A percentile compares a stretch with the other conserved stretches of the same genome.
These are phyloP conservation scores for Pisolithus orientalis DNA, from an alignment of 768 basidiomycete species.

Conservation along the genomic window DNA sequence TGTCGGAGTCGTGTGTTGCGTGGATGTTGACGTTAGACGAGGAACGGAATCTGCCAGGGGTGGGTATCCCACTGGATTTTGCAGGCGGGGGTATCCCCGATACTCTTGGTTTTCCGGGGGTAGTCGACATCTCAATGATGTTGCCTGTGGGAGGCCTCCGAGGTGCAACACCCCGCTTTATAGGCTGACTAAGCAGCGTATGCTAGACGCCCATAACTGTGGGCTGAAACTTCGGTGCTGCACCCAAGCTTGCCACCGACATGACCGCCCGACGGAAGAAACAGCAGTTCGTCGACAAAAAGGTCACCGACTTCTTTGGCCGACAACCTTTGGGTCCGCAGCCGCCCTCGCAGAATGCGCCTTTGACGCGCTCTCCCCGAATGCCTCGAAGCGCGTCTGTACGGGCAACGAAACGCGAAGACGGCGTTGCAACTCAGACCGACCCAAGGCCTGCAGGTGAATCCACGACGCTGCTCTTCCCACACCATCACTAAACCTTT, in stretches of 20 bases:
- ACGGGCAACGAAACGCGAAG: slow-evolving; percentile 3
- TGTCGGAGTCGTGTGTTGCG: slow-evolving; percentile 32
- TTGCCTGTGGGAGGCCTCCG: too few species aligned
- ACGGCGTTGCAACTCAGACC: background rate
- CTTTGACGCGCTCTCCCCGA: slow-evolving; percentile 4
- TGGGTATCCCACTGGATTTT: slow-evolving; percentile 49
- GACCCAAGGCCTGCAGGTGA: slow-evolving; percentile 19
- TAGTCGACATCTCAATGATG: slow-evolving; percentile 30
- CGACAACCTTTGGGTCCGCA: slow-evolving; percentile 23
- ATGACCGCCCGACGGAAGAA: background rate
- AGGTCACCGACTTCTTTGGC: slow-evolving; percentile 43
- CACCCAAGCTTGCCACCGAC: too few species aligned
- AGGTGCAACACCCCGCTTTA: too few species aligned
- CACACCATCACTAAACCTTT: background rate
- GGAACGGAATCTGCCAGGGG: slow-evolving; percentile 66
- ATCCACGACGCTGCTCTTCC: background rate
- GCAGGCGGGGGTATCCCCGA: slow-evolving; percentile 45
- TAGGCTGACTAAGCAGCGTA: too few species aligned
- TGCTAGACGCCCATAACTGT: too few species aligned
- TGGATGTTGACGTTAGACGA: slow-evolving; percentile 44
- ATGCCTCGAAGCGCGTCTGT: slow-evolving; percentile 7
- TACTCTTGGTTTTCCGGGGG: slow-evolving; percentile 37
- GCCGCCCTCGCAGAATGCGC: slow-evolving; percentile 2
- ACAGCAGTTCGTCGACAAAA: slow-evolving; percentile 15
- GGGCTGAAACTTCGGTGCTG: too few species aligned